Evolutionary conservation across 192 early-diverging fungal species (phyloP).

Genomic region (Coemansia sp.): DNA sequence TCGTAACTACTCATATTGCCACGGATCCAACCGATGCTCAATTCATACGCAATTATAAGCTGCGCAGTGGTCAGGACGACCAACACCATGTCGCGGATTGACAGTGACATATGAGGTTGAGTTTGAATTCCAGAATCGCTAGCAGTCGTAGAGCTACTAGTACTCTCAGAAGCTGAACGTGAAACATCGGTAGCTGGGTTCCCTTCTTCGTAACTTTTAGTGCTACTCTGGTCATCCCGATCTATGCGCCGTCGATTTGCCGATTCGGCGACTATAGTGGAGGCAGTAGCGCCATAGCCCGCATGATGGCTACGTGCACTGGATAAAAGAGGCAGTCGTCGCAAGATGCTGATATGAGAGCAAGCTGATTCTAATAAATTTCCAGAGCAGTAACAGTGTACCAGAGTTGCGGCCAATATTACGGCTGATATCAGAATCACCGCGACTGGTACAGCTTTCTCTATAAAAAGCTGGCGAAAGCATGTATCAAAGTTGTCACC

Average conservation of each 20-base stretch:
- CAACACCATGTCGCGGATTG: conserved; percentile 37
- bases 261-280: background rate
- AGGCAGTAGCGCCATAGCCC: background rate
- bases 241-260: background rate
- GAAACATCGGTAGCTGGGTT: background rate
- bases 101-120: conserved; percentile 2
- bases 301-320: background rate
- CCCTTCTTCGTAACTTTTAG: background rate
- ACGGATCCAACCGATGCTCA: conserved; percentile 1
- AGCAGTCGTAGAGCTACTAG: background rate
- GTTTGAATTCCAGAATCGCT: background rate
- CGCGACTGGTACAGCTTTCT: conserved; percentile 19
- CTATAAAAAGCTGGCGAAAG: conserved; percentile 43
- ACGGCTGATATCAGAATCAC: conserved; percentile 20
- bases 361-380: background rate
- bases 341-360: background rate
- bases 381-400: conserved; percentile 14
- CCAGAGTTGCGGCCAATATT: conserved; percentile 6
- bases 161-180: background rate
- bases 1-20: conserved; percentile 16
- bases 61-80: conserved; percentile 18
- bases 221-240: background rate
- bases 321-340: background rate
- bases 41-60: conserved; percentile 11
- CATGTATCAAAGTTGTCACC: conserved; percentile 48